Evolutionary conservation across 768 basidiomycete species (phyloP), one percentile per base, ranked within the genome.

Genomic region (Collybiopsis luxurians): DNA sequence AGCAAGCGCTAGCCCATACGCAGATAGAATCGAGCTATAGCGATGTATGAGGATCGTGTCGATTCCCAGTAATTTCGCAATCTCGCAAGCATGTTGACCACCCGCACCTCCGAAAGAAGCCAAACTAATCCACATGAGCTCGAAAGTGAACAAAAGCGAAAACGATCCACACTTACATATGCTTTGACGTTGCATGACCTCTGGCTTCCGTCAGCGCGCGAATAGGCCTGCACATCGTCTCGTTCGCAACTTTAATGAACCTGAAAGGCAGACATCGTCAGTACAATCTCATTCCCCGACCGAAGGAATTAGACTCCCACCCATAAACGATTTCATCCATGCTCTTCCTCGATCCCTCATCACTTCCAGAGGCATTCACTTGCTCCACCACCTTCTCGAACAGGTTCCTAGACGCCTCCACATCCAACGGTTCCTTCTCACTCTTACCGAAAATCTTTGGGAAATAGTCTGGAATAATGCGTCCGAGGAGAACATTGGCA

Each of bases 211-310:
- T 97, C 61, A 96, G 70, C 1, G 92, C 86, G 2, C 95, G 85
- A 56, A 98, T 96, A 7, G 95, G 95, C 46, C 95, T 76, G 61
- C 87, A 90, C 95, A 98, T 98, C 0, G 92, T 95, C 75, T 98
- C 95, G 63, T 97, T 97, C 9, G 95, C 95, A 10, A 96, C 94
- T 66, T 95, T 92, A 73, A 98, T 89, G 71, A 95, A 97, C 4
- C 94, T 92, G 48, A 4, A n/a, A 4, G 42, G 17, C 24, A 58
- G 53, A 39, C 19, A 30, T 13, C 2, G 30, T 31, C 24, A 21
- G 13, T 46, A 34, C 13, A 21, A 40, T 10, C 4, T 30, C 19
- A 3, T 19, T 38, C 47, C 7, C 6, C 21, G 13, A 24, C 30
- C 12, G 10, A 19, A 31, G 15, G 28, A 27, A 23, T 12, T 7